Evolutionary conservation across 345 rosid species (phyloP), one percentile per base, ranked within the genome.

Genomic region (Acer campestre): DNA sequence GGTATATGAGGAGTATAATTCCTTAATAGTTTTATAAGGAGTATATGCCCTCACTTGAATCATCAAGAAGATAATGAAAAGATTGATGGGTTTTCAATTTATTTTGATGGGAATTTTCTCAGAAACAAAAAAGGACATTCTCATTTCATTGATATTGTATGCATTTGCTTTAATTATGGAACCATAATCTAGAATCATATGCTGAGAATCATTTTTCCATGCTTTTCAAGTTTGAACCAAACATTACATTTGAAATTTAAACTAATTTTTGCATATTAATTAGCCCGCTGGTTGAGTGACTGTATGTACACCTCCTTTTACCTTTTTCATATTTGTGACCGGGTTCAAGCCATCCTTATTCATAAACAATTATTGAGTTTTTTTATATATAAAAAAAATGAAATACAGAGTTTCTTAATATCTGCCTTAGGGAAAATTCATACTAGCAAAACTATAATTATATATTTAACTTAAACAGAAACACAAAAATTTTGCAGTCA

Each of bases 11-110:
- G 20, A 14, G 49, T 1, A 67, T 75, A 67, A 42, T 48, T 35
- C 61, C 73, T 73, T 25, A 68, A 49, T 2, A 35, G 61, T 65
- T 4, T 56, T 74, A 29, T 16, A 6, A 9, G 1, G 64, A 77
- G 84, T 75, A 82, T 80, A 82, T 85, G 85, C 84, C 38, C 22
- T 67, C 11, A 40, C n/a, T 42, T 81, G 81, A 71, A 77, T 61
- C 55, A 31, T 59, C 12, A 13, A 48, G 44, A 67, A 65, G 77
- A 82, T 53, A 23, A 67, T 40, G 38, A 55, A 22, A 25, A 67
- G 12, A 59, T 55, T 22, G 67, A 62, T 3, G 10, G 18, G n/a
- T 31, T 73, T 61, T 53, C 58, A 73, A 79, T 67, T 68, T 68
- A 68, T 63, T 66, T 46, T 63, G 66, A 73, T 64, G 64, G 61